phyloP scores from a whole-genome alignment of 345 rosid genomes.

The Ceriops decandra region DNA sequence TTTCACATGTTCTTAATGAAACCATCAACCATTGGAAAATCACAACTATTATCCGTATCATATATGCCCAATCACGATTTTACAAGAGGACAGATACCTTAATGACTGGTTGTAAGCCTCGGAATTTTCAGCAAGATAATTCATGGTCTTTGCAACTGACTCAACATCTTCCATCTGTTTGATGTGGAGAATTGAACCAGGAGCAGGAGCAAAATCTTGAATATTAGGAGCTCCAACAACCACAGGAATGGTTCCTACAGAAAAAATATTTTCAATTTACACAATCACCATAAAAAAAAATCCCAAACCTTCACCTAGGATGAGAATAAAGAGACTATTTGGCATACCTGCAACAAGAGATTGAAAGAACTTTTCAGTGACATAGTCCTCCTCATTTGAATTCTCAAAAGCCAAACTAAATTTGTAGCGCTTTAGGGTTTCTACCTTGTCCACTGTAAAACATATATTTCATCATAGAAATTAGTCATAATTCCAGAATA shows the following conservation, averaged over 20 bases:
- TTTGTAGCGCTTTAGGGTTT: constrained; percentile 75
- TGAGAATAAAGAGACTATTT: neutral
- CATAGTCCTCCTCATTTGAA: constrained; percentile 97
- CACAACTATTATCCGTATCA: neutral
- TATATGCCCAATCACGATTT: neutral
- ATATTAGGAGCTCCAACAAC: constrained; percentile 94
- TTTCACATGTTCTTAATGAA: constrained; percentile 8
- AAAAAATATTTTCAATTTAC: constrained; percentile 8
- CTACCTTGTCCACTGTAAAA: constrained; percentile 79
- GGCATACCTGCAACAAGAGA: constrained; percentile 83
- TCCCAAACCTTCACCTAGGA: neutral
- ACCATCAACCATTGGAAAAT: neutral
- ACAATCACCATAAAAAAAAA: neutral
- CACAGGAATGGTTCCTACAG: constrained; percentile 74
- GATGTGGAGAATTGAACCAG: constrained; percentile 62
- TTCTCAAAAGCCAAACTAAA: constrained; percentile 97
- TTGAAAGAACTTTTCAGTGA: constrained; percentile 93
- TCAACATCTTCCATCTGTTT: constrained; percentile 52
- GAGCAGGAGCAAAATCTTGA: constrained; percentile 76
- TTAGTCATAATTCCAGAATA: neutral
- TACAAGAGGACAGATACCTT: constrained; percentile 37
- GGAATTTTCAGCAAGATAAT: constrained; percentile 64
- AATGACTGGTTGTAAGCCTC: constrained; percentile 67
- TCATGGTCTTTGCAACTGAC: constrained; percentile 66
- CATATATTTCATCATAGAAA: neutral